Percentiles rank a stretch among this genome's conserved stretches.
Conservation (phyloP, 768 basidiomycete species). For the Boletellus emodensis region DNA sequence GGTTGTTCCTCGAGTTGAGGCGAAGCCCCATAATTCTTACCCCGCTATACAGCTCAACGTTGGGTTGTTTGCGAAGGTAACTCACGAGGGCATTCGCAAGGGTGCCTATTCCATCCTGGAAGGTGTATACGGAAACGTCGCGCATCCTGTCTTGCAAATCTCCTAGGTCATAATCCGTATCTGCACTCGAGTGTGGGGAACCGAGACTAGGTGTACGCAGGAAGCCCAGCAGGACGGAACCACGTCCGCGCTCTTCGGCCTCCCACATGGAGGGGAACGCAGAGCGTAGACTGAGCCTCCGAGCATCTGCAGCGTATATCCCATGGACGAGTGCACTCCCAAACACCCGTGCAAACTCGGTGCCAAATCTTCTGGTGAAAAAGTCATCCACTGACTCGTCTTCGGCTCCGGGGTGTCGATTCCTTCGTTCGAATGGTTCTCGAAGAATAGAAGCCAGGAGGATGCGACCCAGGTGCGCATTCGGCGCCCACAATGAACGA, state of each 20-base stretch:
- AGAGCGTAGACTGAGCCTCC: constrained; percentile 67
- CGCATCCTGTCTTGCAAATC: constrained; percentile 45
- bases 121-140: constrained; percentile 73
- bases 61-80: constrained; percentile 42
- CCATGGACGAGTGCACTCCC: constrained; percentile 86
- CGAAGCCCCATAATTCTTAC: constrained; percentile 38
- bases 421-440: constrained; percentile 55
- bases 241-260: constrained; percentile 60
- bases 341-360: constrained; percentile 65
- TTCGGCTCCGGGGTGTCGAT: constrained; percentile 34
- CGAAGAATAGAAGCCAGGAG: constrained; percentile 52
- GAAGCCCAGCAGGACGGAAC: constrained; percentile 66
- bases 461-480: constrained; percentile 35
- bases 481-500: constrained; percentile 31
- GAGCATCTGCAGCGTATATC: constrained; percentile 86
- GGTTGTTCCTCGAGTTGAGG: constrained; percentile 28
- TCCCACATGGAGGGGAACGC: constrained; percentile 75
- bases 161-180: constrained; percentile 46
- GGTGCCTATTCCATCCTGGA: constrained; percentile 69
- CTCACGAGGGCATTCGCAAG: constrained; percentile 55
- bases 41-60: constrained; percentile 54
- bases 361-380: constrained; percentile 68
- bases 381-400: constrained; percentile 87
- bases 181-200: neutral
- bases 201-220: constrained; percentile 28